These are phyloP conservation scores for Coniochaeta ligniaria DNA, from an alignment of 2,329 filamentous ascomycete species.

Conservation along the genomic window DNA sequence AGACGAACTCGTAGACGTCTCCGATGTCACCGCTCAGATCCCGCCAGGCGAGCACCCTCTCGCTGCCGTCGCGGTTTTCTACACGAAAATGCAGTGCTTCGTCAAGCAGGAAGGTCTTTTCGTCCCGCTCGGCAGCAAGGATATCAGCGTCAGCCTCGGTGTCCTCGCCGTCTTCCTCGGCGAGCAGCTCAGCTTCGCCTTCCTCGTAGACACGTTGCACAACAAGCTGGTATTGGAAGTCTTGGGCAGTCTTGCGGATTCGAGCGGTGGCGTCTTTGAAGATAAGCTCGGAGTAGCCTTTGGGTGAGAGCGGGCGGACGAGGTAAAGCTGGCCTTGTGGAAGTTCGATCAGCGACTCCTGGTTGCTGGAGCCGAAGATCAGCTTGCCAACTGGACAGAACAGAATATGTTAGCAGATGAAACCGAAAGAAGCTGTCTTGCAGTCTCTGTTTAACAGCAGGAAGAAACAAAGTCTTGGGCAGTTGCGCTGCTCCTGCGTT, in stretches of 20 bases:
- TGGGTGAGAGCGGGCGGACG: constrained; percentile 88
- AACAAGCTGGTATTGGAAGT: constrained; percentile 96
- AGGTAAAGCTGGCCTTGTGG: constrained; percentile 95
- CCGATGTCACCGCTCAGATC: constrained; percentile 89
- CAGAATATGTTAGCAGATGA: constrained; percentile 5
- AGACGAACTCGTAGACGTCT: constrained; percentile 97
- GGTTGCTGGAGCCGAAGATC: constrained; percentile 78
- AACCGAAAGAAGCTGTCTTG: not conserved
- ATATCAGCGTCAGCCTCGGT: constrained; percentile 67
- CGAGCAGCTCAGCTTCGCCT: constrained; percentile 85
- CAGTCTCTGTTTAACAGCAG: not conserved
- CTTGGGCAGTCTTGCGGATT: constrained; percentile 86
- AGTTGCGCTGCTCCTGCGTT: not conserved
- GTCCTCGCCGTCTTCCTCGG: constrained; percentile 83
- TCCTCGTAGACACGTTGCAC: constrained; percentile 96
- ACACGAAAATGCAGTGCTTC: constrained; percentile 2
- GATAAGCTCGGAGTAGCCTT: constrained; percentile 97
- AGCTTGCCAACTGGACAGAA: constrained; percentile 69
- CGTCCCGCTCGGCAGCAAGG: constrained; percentile 79
- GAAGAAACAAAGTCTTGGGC: not conserved
- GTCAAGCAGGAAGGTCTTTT: constrained; percentile 61
- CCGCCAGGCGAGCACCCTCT: constrained; percentile 87
- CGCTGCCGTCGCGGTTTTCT: constrained; percentile 70
- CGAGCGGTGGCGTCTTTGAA: constrained; percentile 94
- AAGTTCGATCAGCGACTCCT: constrained; percentile 91